These are phyloP conservation scores for Rosa chinensis DNA, from an alignment of 306 rosid species.

Conservation along the genomic window DNA sequence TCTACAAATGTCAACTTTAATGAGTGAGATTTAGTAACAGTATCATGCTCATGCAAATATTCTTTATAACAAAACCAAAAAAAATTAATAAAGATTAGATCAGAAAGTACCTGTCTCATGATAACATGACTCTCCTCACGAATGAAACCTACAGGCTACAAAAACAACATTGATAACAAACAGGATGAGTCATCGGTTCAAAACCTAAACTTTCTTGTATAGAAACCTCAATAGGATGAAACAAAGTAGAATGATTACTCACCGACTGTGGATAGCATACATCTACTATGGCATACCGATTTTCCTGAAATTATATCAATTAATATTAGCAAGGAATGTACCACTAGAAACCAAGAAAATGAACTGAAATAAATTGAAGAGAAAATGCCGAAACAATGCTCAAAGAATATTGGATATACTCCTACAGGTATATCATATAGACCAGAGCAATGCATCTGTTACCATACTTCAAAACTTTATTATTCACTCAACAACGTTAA, in stretches of 20 bases:
- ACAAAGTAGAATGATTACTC: constrained; percentile 40
- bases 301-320: constrained; percentile 69
- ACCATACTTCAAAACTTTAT: not conserved
- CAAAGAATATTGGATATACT: not conserved
- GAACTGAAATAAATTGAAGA: constrained; percentile 1
- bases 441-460: not conserved
- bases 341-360: constrained; percentile 19
- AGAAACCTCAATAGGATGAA: constrained; percentile 17
- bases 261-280: constrained; percentile 92
- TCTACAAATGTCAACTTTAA: constrained; percentile 5
- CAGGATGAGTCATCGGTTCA: constrained; percentile 13
- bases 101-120: constrained; percentile 74
- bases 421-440: not conserved
- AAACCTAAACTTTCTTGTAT: not conserved
- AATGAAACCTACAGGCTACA: constrained; percentile 87
- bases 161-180: constrained; percentile 27
- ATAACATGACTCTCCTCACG: constrained; percentile 76
- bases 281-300: constrained; percentile 88
- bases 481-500: not conserved
- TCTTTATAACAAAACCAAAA: not conserved
- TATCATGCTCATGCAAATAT: constrained; percentile 9
- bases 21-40: not conserved
- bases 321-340: constrained; percentile 29
- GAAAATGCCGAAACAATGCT: constrained; percentile 3
- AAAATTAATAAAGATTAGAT: constrained; percentile 3